Percentiles rank a stretch among this genome's conserved stretches.
phyloP scores from a whole-genome alignment of 1,284 basidiomycete genomes.

The Ustilago trichophora region DNA sequence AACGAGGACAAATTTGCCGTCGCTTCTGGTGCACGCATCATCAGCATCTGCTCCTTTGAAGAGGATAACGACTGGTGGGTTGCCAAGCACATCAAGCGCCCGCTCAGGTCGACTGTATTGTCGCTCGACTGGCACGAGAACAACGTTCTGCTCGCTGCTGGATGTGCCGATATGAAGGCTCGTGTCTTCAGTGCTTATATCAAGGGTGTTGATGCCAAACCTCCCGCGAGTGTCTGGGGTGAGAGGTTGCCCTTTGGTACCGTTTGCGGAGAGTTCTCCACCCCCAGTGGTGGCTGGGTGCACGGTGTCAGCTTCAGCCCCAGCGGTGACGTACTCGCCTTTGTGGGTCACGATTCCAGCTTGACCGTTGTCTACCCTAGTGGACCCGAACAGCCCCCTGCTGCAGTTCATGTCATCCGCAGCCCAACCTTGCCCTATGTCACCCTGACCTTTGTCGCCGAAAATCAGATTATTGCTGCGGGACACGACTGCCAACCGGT shows the following conservation, averaged over 20 bases:
- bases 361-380: conserved; percentile 63
- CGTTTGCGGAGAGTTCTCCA: conserved; percentile 90
- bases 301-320: conserved; percentile 95
- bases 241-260: conserved; percentile 98
- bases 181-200: conserved; percentile 98
- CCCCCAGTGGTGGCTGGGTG: conserved; percentile 93
- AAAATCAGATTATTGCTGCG: conserved; percentile 77
- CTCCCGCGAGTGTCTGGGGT: conserved; percentile 90
- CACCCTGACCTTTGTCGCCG: conserved; percentile 77
- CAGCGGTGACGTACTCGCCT: conserved; percentile 89
- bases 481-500: conserved; percentile 98
- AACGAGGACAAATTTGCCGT: conserved; percentile 99
- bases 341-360: conserved; percentile 75
- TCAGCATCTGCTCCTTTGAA: conserved; percentile 65
- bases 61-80: conserved; percentile 95
- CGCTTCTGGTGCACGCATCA: conserved; percentile 81
- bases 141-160: conserved; percentile 92
- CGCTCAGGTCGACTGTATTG: conserved; percentile 89
- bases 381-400: conserved; percentile 56
- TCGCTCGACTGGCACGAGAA: conserved; percentile 98
- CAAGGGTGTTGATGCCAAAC: conserved; percentile 96
- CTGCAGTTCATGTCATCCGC: conserved; percentile 60
- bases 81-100: conserved; percentile 95
- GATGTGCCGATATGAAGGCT: conserved; percentile 92
- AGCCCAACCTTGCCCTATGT: conserved; percentile 63